phyloP scores from a whole-genome alignment of 805 yeast genomes.

The Candida chilensis region DNA sequence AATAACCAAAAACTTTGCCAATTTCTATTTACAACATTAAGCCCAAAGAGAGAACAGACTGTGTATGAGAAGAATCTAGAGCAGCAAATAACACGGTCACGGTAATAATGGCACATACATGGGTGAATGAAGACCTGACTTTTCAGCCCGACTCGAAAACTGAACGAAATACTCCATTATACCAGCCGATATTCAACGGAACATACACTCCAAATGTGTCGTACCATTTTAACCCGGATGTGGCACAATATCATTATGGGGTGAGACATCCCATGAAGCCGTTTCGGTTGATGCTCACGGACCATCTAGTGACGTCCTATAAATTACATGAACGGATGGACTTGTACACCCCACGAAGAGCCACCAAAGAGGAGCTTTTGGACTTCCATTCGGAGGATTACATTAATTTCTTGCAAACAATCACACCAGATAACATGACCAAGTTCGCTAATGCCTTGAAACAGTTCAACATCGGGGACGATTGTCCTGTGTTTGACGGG shows the following conservation, averaged over 20 bases:
- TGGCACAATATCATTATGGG: slow-evolving; percentile 80
- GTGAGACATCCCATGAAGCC: slow-evolving; percentile 98
- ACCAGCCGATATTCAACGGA: slow-evolving; percentile 9
- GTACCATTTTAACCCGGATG: slow-evolving; percentile 81
- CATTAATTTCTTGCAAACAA: slow-evolving; percentile 62
- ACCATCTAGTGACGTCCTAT: slow-evolving; percentile 79
- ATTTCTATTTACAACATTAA: no score
- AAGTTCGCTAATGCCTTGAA: slow-evolving; percentile 48
- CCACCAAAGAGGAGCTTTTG: slow-evolving; percentile 70
- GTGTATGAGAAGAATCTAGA: neutral
- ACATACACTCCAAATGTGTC: slow-evolving; percentile 55
- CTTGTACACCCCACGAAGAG: slow-evolving; percentile 72
- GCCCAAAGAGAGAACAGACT: no score
- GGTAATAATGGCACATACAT: slow-evolving; percentile 4
- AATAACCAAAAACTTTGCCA: no score
- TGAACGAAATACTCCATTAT: slow-evolving; percentile 19
- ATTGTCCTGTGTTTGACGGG: slow-evolving; percentile 93
- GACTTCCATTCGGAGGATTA: slow-evolving; percentile 88
- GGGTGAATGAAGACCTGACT: slow-evolving; percentile 6
- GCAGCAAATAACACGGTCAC: neutral
- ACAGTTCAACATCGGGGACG: slow-evolving; percentile 88
- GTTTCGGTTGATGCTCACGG: slow-evolving; percentile 86
- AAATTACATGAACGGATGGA: slow-evolving; percentile 88
- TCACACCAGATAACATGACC: slow-evolving; percentile 65
- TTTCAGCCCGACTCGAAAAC: slow-evolving; percentile 25